Evolutionary conservation across 2,329 filamentous ascomycete genomes (phyloP), one percentile per base, ranked within the genome.

Genomic region (Botrytis medusae): DNA sequence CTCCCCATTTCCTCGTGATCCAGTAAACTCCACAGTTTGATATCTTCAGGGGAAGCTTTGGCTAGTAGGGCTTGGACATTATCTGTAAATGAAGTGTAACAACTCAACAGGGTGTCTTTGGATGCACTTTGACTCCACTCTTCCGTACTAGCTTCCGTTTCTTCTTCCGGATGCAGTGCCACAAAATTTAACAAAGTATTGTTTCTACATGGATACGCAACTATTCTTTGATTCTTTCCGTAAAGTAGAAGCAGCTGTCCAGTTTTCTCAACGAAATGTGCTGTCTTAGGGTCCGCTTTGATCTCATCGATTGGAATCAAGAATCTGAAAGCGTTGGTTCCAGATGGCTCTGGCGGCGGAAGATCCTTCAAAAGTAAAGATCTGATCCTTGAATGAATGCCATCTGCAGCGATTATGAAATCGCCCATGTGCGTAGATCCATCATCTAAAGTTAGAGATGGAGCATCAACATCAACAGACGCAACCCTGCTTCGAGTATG

Each of bases 21-120:
- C 2, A 90, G 79, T 2, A 92, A 80, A 32, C 84, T 86, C 89
- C 89, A 91, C 1, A 89, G 82, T 71, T 87, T 89, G 40, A 90
- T 77, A 1, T 82, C 82, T 0, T 82, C 77, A 0, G 83, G 80
- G n/a, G 86, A 83, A 0, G 82, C 85, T 76, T 85, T 85, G 7
- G 75, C 76, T 6, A 87, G 75, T 1, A 87, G 75, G 12, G 82
- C 80, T 16, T 80, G 77, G 0, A 87, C 76, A 2, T 78, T 78
- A 0, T 83, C 82, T 60, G 83, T 82, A 72, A 87, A 89, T 25
- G 83, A 81, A 12, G 83, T 48, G 79, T 84, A 83, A 6, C 82
- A 81, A 22, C 82, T 79, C 0, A 84, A 79, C 1, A 87, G 76
- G 8, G 82, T 75, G 1, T 83, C 82, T 16, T 83, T 77, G 22